These are phyloP conservation scores for Falciphora oryzae DNA, from an alignment of 2,329 filamentous ascomycete genomes.

Conservation along the genomic window DNA sequence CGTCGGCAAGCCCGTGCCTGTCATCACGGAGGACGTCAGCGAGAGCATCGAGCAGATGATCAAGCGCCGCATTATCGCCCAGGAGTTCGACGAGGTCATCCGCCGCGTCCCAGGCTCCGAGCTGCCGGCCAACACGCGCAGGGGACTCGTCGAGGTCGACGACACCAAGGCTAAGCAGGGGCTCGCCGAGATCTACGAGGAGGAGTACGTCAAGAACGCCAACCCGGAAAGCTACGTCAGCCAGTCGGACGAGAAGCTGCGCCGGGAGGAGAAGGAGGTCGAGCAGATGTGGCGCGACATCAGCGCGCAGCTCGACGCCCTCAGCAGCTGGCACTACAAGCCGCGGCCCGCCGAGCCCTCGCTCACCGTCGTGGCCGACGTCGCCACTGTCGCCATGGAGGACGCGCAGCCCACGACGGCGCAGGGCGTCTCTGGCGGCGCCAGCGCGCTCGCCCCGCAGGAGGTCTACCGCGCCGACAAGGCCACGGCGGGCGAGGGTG, in stretches of 20 bases:
- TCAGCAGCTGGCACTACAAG: constrained; percentile 93
- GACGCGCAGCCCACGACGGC: constrained; percentile 85
- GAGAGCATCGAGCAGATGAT: constrained; percentile 91
- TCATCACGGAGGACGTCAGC: constrained; percentile 85
- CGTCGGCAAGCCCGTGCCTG: constrained; percentile 86
- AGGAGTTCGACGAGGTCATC: constrained; percentile 88
- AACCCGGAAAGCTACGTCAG: constrained; percentile 78
- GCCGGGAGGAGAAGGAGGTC: constrained; percentile 78
- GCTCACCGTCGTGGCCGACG: constrained; percentile 82
- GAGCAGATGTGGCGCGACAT: constrained; percentile 77
- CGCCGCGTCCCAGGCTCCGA: constrained; percentile 72
- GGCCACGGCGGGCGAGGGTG: constrained; percentile 55
- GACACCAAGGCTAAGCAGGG: constrained; percentile 84
- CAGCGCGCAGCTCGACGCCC: constrained; percentile 72
- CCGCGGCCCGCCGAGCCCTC: constrained; percentile 78
- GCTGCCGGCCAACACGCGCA: constrained; percentile 53
- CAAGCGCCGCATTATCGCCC: constrained; percentile 83
- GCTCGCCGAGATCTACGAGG: constrained; percentile 89
- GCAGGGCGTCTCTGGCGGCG: constrained; percentile 61
- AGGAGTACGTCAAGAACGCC: constrained; percentile 73
- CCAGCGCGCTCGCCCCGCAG: constrained; percentile 82
- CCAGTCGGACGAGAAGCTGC: constrained; percentile 73
- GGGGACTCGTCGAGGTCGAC: constrained; percentile 74
- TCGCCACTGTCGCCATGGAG: constrained; percentile 90
- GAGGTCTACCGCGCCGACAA: constrained; percentile 85